Conservation (phyloP, 108 stramenopile species). For the Discostella pseudostelligera region DNA sequence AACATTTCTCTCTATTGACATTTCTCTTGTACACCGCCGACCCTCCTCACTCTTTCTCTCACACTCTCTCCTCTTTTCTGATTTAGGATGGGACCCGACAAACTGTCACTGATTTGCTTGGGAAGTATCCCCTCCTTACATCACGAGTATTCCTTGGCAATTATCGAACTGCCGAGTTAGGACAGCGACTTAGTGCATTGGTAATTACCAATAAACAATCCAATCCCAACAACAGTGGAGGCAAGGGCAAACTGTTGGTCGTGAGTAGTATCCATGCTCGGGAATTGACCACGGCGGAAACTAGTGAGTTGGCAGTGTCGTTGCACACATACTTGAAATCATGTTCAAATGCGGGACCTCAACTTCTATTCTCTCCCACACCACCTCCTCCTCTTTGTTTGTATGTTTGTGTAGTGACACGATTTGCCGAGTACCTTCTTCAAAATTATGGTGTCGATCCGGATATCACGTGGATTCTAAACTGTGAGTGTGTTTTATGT, state of each 20-base stretch:
- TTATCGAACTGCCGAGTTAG: background rate
- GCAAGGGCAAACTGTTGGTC: conserved; percentile 11
- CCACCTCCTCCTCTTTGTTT: too few species aligned
- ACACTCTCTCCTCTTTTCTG: background rate
- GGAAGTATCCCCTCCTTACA: background rate
- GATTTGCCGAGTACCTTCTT: conserved; percentile 10
- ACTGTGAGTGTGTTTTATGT: conserved; percentile 7
- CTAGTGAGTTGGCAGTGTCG: conserved; percentile 1
- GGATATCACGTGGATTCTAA: conserved; percentile 7
- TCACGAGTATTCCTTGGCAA: background rate
- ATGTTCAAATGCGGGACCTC: too few species aligned
- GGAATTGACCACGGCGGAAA: background rate
- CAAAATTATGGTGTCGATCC: conserved; percentile 4
- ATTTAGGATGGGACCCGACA: background rate
- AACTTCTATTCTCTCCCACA: too few species aligned
- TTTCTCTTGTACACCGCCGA: too few species aligned
- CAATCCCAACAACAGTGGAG: background rate
- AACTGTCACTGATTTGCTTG: background rate
- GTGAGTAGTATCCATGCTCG: conserved; percentile 1
- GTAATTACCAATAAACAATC: conserved; percentile 2
- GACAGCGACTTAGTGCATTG: background rate
- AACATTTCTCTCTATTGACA: background rate
- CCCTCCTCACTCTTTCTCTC: background rate
- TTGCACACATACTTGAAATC: too few species aligned
- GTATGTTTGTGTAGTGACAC: conserved; percentile 1